Base-by-base conservation (phyloP, 176 grass and related monocot species). In the Musa troglodytarum region DNA sequence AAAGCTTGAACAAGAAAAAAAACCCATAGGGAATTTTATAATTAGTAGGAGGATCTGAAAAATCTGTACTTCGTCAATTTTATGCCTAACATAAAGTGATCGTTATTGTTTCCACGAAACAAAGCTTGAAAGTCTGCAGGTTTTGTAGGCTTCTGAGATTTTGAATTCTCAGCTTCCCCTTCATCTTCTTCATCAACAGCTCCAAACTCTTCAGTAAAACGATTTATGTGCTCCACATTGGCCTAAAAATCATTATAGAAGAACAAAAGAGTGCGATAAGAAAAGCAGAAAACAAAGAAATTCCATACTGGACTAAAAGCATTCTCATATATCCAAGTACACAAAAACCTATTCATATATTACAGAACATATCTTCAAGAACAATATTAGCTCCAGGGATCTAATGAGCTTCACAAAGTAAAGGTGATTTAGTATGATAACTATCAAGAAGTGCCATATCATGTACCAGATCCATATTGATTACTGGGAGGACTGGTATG, bases 21-120 rank as follows among this genome's bases (percentile, higher is more conserved):
- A 50, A 9, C 11, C 16, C 16, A 50, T 50, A 65, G 24, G 11
- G 12, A 70, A 43, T 43, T 43, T n/a, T 10, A 11, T 51, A 70
- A 19, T 50, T 50, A 70, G n/a, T 3, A 72, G 11, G 15, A 54
- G 71, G 23, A n/a, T 65, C 17, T 3, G 52, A 78, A 59, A 50
- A 76, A 65, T 79, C 72, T 76, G 34, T 86, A 90, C 93, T 93
- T 98, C 8, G 94, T 98, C 77, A 89, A 91, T 79, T 98, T 98
- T 85, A 98, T 85, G 22, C 94, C 94, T 82, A 98, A 85, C 75
- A 98, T 75, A 63, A 98, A 98, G 79, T 93, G 80, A 52, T 97
- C 94, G 52, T 87, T 89, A 61, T 77, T 86, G 74, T 97, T 92
- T 58, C 94, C 94, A 80, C 81, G 75, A 77, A 97, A 93, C 68